Conservation (phyloP, 257 asterid genomes). For the Leptodermis oblonga region DNA sequence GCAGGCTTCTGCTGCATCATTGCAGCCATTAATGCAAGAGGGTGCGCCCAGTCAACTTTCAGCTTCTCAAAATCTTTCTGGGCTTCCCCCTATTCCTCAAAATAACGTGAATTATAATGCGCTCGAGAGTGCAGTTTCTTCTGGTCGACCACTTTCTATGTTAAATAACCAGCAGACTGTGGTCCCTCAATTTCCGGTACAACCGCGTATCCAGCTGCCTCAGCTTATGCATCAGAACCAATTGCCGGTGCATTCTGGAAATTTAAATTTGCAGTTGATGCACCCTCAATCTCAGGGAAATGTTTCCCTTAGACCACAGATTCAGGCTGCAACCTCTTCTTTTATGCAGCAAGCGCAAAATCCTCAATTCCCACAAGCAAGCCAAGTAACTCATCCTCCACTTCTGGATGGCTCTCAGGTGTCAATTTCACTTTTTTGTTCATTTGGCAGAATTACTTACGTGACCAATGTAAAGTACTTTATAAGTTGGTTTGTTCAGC, state of each 20-base stretch:
- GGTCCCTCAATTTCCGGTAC: constrained; percentile 39
- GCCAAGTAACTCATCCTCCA: constrained; percentile 35
- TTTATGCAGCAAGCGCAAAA: constrained; percentile 47
- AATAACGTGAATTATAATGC: constrained; percentile 37
- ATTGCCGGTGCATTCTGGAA: constrained; percentile 43
- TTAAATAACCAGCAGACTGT: constrained; percentile 34
- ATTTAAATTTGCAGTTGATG: constrained; percentile 33
- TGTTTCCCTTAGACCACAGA: constrained; percentile 40
- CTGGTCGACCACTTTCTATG: constrained; percentile 28
- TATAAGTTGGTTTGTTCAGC: not conserved
- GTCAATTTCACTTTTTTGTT: constrained; percentile 20
- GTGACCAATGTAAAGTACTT: not conserved
- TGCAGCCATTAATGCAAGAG: constrained; percentile 40
- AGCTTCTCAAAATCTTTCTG: constrained; percentile 44
- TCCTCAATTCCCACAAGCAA: constrained; percentile 35
- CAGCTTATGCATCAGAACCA: constrained; percentile 48
- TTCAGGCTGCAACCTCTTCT: constrained; percentile 32
- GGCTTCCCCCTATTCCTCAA: constrained; percentile 71
- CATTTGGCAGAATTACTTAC: not conserved
- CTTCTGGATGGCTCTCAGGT: constrained; percentile 55
- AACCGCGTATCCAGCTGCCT: constrained; percentile 50
- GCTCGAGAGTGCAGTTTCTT: constrained; percentile 40
- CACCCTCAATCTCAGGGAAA: constrained; percentile 38
- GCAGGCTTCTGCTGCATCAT: constrained; percentile 44
- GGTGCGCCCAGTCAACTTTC: constrained; percentile 31